phyloP scores from a whole-genome alignment of 352 stramenopile genomes.

The Globisporangium canariense region DNA sequence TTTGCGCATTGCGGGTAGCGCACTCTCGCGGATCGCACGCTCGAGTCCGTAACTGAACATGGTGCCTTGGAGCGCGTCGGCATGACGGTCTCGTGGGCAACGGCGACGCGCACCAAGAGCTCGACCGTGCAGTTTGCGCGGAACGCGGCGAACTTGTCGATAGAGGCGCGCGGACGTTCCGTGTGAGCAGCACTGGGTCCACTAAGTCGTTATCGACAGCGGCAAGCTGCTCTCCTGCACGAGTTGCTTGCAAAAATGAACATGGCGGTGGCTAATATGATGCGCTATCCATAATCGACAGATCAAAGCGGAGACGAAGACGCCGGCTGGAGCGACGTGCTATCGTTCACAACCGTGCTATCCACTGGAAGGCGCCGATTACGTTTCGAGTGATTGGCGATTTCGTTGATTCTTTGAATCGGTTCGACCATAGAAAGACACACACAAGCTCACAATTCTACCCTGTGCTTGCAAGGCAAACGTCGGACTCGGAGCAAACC shows the following conservation, averaged over 20 bases:
- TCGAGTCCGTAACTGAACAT: background rate
- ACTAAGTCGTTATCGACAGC: constrained; percentile 39
- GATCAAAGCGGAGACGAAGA: constrained; percentile 32
- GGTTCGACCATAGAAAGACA: background rate
- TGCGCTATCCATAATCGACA: constrained; percentile 1
- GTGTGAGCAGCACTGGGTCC: constrained; percentile 40
- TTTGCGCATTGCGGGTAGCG: no score
- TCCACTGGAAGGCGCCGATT: constrained; percentile 32
- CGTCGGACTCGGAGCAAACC: constrained; percentile 62
- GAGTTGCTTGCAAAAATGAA: constrained; percentile 12
- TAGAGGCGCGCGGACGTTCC: constrained; percentile 1
- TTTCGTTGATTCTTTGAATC: constrained; percentile 20
- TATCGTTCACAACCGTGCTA: constrained; percentile 33
- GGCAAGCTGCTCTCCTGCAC: constrained; percentile 26
- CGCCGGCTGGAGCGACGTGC: constrained; percentile 27
- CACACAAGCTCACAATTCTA: background rate
- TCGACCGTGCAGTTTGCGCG: constrained; percentile 25
- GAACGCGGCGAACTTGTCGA: constrained; percentile 12
- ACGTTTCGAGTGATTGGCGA: constrained; percentile 78
- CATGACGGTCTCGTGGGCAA: constrained; percentile 33
- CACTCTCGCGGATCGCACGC: constrained; percentile 11
- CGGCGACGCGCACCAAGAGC: constrained; percentile 5
- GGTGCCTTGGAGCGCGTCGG: constrained; percentile 12
- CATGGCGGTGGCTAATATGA: background rate
- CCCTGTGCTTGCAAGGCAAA: constrained; percentile 37